phyloP scores from a whole-genome alignment of 257 asterid species.

The Cynanchum wilfordii region DNA sequence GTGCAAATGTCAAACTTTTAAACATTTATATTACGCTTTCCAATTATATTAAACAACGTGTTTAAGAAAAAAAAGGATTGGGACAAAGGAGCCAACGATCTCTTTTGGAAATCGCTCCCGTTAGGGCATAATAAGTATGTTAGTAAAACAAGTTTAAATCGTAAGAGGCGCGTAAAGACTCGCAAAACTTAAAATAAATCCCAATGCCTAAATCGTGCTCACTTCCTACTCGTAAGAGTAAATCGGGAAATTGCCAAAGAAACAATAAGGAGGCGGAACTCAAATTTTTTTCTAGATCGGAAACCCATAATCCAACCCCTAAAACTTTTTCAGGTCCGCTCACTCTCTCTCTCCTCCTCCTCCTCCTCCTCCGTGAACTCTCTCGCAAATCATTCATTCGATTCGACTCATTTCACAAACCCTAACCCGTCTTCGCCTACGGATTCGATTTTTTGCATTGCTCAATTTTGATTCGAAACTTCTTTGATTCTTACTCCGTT shows the following conservation, averaged over 20 bases:
- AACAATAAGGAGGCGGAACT: constrained; percentile 38
- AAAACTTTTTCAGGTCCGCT: constrained; percentile 54
- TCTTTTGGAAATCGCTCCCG: not conserved
- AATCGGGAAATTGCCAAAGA: not conserved
- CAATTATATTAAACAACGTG: too few species aligned
- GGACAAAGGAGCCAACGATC: not conserved
- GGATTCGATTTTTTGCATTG: not conserved
- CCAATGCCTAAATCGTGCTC: not conserved
- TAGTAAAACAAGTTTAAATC: not conserved
- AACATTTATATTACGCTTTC: too few species aligned
- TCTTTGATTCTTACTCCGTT: constrained; percentile 4
- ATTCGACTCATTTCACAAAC: constrained; percentile 23
- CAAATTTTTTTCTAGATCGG: constrained; percentile 34
- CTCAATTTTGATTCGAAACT: not conserved
- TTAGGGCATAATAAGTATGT: too few species aligned
- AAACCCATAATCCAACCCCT: constrained; percentile 13
- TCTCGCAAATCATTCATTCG: constrained; percentile 26
- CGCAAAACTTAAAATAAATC: not conserved
- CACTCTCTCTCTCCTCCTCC: constrained; percentile 12
- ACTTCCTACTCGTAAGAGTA: too few species aligned
- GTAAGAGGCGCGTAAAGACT: not conserved
- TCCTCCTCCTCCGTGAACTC: constrained; percentile 8
- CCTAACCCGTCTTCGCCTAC: constrained; percentile 8
- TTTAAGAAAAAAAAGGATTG: too few species aligned
- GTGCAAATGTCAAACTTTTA: too few species aligned